phyloP scores from a whole-genome alignment of 768 basidiomycete species.

The Amanita subjunquillea region DNA sequence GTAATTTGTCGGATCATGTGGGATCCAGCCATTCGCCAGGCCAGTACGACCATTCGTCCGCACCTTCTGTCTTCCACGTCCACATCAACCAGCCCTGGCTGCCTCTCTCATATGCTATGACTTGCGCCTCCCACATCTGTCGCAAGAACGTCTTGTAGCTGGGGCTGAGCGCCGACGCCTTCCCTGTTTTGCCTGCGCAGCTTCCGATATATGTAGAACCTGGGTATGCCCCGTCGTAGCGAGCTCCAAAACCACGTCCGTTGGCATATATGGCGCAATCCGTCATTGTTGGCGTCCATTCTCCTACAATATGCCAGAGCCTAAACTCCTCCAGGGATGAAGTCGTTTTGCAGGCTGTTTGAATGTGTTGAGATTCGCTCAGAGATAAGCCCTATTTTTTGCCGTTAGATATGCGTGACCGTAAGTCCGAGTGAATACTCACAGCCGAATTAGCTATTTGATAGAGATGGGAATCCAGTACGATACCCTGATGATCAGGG shows the following conservation, averaged over 20 bases:
- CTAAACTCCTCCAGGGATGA: slow-evolving; percentile 38
- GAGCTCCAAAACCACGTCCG: slow-evolving; percentile 62
- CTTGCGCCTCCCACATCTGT: slow-evolving; percentile 80
- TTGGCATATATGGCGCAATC: slow-evolving; percentile 81
- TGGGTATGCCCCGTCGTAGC: slow-evolving; percentile 52
- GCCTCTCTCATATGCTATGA: slow-evolving; percentile 55
- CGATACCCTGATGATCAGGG: slow-evolving; percentile 49
- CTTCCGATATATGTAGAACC: slow-evolving; percentile 65
- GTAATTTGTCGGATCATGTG: slow-evolving; percentile 36
- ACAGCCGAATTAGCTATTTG: slow-evolving; percentile 60
- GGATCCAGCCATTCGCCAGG: slow-evolving; percentile 77
- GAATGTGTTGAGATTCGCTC: slow-evolving; percentile 45
- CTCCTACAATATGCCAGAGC: slow-evolving; percentile 80
- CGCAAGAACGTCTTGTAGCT: slow-evolving; percentile 76
- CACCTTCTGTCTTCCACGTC: slow-evolving; percentile 77
- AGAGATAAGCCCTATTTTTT: slow-evolving; percentile 1
- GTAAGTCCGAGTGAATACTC: slow-evolving; percentile 14
- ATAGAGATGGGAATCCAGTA: slow-evolving; percentile 75
- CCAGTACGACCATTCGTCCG: slow-evolving; percentile 90
- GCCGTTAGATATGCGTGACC: not conserved
- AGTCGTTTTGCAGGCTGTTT: slow-evolving; percentile 40
- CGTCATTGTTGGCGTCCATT: slow-evolving; percentile 73
- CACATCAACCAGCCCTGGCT: slow-evolving; percentile 69
- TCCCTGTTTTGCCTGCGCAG: slow-evolving; percentile 66
- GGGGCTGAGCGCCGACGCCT: slow-evolving; percentile 61